Evolutionary conservation across 1,284 basidiomycete genomes (phyloP), one percentile per base, ranked within the genome.

Genomic region (Acaromyces ingoldii): DNA sequence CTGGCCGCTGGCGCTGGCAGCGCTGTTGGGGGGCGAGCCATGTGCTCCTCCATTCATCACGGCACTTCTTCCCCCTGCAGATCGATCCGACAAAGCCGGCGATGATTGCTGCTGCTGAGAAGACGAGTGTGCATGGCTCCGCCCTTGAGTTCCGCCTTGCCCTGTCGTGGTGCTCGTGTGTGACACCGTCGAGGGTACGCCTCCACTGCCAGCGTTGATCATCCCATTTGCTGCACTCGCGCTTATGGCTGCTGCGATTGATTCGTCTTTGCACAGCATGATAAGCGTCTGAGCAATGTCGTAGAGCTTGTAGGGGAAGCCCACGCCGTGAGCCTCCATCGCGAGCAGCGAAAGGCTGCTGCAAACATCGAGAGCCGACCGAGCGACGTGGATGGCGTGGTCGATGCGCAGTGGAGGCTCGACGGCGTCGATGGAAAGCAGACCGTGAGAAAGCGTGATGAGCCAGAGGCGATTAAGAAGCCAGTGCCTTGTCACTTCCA

Each of bases 281-380:
- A 62, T 60, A 5, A 68, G 55, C 9, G 66, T 68, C 21, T 61
- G 59, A 5, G 66, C 66, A 17, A 68, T 64, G 42, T 68, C 66
- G 55, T 66, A 66, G 25, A 68, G 51, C 37, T 68, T 68, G 4
- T 62, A 45, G 6, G 62, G 60, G 11, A 66, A 43, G 1, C 66
- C 66, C 25, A 68, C 60, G 9, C 66, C 66, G 34, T 68, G 66
- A 30, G 63, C 66, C 39, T 68, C 66, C 66, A 68, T 68, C 15
- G 55, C 49, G 1, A 59, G 43, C 11, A 66, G 48, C 10, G 54
- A 51, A 9, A 68, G 54, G 22, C 54, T 53, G 51, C 62, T 60
- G 57, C 65, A 67, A 5, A 67, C 57, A 2, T 61, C 51, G n/a
- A 65, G 36, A 19, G 59, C 64, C 38, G 61, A 56, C n/a, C 63